A percentile compares a stretch with the other conserved stretches of the same genome.
phyloP scores from a whole-genome alignment of 768 basidiomycete genomes.

The Naematelia aurantialba region DNA sequence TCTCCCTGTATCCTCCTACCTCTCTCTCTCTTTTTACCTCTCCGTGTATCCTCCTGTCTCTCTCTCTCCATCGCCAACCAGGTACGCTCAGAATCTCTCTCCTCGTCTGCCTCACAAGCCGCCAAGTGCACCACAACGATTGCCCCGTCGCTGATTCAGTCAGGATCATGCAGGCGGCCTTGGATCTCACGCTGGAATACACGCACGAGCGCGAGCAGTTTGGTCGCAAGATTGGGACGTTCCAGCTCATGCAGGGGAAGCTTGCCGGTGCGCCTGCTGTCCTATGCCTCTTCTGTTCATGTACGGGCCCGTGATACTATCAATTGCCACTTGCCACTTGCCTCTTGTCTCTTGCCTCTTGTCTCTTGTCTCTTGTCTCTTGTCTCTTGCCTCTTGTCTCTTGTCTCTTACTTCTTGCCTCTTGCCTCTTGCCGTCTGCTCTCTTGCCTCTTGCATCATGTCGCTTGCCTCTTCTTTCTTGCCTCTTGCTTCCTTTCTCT shows the following conservation, averaged over 20 bases:
- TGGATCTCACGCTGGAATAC: constrained; percentile 69
- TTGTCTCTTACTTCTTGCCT: constrained; percentile 12
- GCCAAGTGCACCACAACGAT: not conserved
- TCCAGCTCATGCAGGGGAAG: constrained; percentile 93
- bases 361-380: too few species aligned
- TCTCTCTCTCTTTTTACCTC: too few species aligned
- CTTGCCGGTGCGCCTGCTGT: constrained; percentile 44
- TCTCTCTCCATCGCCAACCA: too few species aligned
- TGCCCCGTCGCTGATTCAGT: not conserved
- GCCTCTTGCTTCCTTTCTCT: not conserved
- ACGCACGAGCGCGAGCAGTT: constrained; percentile 93
- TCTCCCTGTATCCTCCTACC: too few species aligned
- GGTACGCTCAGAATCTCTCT: too few species aligned
- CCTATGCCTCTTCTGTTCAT: too few species aligned
- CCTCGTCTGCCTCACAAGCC: too few species aligned
- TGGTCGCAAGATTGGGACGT: constrained; percentile 76
- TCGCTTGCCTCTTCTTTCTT: not conserved
- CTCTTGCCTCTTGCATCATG: not conserved
- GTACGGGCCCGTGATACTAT: too few species aligned
- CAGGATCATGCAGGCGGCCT: constrained; percentile 88
- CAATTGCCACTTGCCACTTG: too few species aligned
- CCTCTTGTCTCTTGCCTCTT: too few species aligned
- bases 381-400: not conserved
- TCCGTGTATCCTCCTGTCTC: too few species aligned
- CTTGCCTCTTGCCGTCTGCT: not conserved